A percentile compares a stretch with the other conserved stretches of the same genome.
Evolutionary conservation across 805 yeast species (phyloP).

Genomic region (Starmerella etchellsii): DNA sequence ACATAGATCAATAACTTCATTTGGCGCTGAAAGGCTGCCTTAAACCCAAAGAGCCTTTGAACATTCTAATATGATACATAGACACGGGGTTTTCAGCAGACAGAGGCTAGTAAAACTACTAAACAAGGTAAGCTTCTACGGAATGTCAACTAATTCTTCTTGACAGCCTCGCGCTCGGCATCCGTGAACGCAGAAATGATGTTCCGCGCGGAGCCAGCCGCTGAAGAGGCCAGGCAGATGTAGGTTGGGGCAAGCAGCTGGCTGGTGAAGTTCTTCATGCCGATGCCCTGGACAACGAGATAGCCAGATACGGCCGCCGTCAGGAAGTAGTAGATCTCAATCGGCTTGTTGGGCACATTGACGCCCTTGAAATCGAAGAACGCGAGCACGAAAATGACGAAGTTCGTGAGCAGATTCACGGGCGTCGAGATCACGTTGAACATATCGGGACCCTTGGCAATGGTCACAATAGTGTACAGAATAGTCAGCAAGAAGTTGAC

Average conservation of each 20-base stretch:
- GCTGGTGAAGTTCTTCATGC: constrained; percentile 7
- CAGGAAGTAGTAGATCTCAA: constrained; percentile 20
- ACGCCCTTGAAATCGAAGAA: constrained; percentile 22
- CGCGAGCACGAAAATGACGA: constrained; percentile 17
- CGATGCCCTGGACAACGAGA: constrained; percentile 15
- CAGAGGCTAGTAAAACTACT: too few relatives aligned
- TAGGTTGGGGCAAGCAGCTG: constrained; percentile 5
- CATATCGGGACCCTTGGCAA: constrained; percentile 15
- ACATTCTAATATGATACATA: too few relatives aligned
- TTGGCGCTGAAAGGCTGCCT: too few relatives aligned
- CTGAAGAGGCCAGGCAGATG: constrained; percentile 19
- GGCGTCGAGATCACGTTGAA: constrained; percentile 18
- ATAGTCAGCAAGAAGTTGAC: constrained; percentile 17
- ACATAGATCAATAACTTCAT: constrained; percentile 1
- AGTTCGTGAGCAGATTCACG: constrained; percentile 10
- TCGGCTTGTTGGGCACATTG: constrained; percentile 16
- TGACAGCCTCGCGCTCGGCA: constrained; percentile 13
- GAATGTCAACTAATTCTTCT: constrained; percentile 1
- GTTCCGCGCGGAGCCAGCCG: constrained; percentile 20
- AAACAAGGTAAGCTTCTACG: too few relatives aligned
- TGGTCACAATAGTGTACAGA: constrained; percentile 10
- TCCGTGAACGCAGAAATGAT: constrained; percentile 21
- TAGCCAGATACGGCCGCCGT: constrained; percentile 20
- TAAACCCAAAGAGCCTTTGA: too few relatives aligned
- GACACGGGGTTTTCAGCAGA: too few relatives aligned